Percentiles rank a stretch among this genome's conserved stretches.
Evolutionary conservation across 2,329 filamentous ascomycete genomes (phyloP).

Genomic region (Diaporthe nobilis): DNA sequence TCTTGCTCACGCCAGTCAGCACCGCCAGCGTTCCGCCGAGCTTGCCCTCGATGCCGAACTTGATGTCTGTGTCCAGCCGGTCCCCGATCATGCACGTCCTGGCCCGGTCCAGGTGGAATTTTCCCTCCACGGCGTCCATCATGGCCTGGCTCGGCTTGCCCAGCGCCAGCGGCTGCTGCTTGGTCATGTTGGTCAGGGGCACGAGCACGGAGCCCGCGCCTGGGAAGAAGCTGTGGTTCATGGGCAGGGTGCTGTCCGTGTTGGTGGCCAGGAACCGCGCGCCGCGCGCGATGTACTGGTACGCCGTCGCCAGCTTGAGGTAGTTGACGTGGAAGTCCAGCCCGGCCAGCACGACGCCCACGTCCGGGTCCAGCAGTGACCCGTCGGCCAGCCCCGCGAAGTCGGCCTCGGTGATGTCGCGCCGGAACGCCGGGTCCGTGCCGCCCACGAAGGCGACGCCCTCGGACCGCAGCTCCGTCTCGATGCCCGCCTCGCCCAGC

Average conservation of each 20-base stretch:
- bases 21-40: slow-evolving; percentile 93
- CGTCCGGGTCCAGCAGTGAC: slow-evolving; percentile 84
- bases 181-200: slow-evolving; percentile 81
- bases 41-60: slow-evolving; percentile 91
- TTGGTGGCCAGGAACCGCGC: slow-evolving; percentile 95
- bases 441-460: slow-evolving; percentile 86
- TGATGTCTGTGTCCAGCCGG: slow-evolving; percentile 93
- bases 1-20: slow-evolving; percentile 88
- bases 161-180: slow-evolving; percentile 79
- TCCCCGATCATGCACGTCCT: slow-evolving; percentile 97
- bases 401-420: slow-evolving; percentile 85
- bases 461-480: slow-evolving; percentile 87
- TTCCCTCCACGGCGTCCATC: slow-evolving; percentile 99
- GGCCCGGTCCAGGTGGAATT: slow-evolving; percentile 88
- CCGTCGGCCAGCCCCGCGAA: slow-evolving; percentile 83
- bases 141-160: slow-evolving; percentile 98
- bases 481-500: slow-evolving; percentile 91
- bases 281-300: slow-evolving; percentile 86
- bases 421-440: slow-evolving; percentile 82
- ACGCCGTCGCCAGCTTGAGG: slow-evolving; percentile 86
- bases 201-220: slow-evolving; percentile 88
- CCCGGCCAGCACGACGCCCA: slow-evolving; percentile 89
- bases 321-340: slow-evolving; percentile 97
- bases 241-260: slow-evolving; percentile 89
- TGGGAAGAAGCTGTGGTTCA: slow-evolving; percentile 86